Evolutionary conservation across 2,329 filamentous ascomycete genomes (phyloP).

Genomic region (Alternaria sp.): DNA sequence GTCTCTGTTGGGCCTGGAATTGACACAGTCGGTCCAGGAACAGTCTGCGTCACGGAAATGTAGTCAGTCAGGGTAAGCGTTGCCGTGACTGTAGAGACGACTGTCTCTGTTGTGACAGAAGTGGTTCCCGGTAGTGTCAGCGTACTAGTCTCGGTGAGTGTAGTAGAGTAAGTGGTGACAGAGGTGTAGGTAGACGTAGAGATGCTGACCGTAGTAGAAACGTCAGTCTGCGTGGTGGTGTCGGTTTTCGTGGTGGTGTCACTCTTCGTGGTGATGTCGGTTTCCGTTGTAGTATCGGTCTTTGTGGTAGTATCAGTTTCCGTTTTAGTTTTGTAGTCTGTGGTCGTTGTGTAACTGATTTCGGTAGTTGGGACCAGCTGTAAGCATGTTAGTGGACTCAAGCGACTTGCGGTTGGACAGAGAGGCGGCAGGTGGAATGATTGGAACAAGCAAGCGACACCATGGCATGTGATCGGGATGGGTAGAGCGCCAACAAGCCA

Average conservation of each 20-base stretch:
- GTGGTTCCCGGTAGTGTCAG: slow-evolving; percentile 18
- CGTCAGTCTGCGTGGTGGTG: slow-evolving; percentile 15
- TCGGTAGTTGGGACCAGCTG: slow-evolving; percentile 29
- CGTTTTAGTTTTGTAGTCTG: background rate
- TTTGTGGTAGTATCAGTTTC: background rate
- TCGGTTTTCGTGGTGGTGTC: background rate
- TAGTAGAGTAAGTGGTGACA: slow-evolving; percentile 16
- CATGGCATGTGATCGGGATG: background rate
- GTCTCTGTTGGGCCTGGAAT: slow-evolving; percentile 30
- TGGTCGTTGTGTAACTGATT: slow-evolving; percentile 20
- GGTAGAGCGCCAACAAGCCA: background rate
- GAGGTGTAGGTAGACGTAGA: slow-evolving; percentile 30
- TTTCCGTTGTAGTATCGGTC: slow-evolving; percentile 20
- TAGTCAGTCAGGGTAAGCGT: slow-evolving; percentile 15
- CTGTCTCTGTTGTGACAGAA: slow-evolving; percentile 19
- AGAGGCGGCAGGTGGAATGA: background rate
- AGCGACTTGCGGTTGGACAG: background rate
- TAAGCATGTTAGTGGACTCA: background rate
- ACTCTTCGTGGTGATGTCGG: background rate
- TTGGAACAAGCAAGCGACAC: background rate
- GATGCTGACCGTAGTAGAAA: slow-evolving; percentile 26
- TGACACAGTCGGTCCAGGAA: slow-evolving; percentile 12
- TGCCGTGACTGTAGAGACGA: slow-evolving; percentile 21
- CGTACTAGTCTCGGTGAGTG: slow-evolving; percentile 5
- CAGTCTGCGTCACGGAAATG: slow-evolving; percentile 13